phyloP scores from a whole-genome alignment of 805 yeast species.

The Candida namnaoensis region DNA sequence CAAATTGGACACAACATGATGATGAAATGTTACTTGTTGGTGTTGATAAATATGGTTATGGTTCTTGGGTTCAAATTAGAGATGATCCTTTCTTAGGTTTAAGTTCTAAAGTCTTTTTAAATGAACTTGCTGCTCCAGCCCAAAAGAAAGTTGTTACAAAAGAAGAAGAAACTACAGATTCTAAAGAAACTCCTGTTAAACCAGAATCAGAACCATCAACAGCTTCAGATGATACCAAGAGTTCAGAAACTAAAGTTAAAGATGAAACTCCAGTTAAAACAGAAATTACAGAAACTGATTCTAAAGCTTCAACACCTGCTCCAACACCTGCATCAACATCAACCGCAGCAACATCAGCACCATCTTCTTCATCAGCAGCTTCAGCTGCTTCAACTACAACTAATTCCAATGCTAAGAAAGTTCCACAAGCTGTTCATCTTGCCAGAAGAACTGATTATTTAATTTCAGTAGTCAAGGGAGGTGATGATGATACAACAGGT shows the following conservation, averaged over 20 bases:
- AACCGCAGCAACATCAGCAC: background rate
- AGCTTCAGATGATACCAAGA: constrained; percentile 8
- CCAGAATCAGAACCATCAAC: constrained; percentile 19
- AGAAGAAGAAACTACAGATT: constrained; percentile 14
- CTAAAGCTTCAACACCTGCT: too few species aligned
- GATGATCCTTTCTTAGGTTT: constrained; percentile 91
- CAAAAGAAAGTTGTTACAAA: constrained; percentile 18
- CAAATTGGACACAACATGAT: constrained; percentile 76
- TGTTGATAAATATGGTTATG: constrained; percentile 87
- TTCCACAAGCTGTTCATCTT: constrained; percentile 88
- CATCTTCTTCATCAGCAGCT: background rate
- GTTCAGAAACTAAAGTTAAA: constrained; percentile 6
- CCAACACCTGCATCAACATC: constrained; percentile 2
- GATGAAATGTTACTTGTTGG: constrained; percentile 87
- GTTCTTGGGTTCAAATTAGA: constrained; percentile 88
- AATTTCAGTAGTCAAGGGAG: constrained; percentile 60
- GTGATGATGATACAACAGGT: constrained; percentile 25
- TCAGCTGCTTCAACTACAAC: constrained; percentile 1
- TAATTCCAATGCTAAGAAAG: constrained; percentile 46
- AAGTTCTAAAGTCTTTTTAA: constrained; percentile 74
- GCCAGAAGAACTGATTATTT: constrained; percentile 89
- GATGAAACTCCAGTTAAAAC: constrained; percentile 7
- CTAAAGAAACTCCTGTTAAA: constrained; percentile 14
- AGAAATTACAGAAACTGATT: constrained; percentile 8
- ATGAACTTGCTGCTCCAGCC: constrained; percentile 30